Base-by-base conservation (phyloP, 2,329 filamentous ascomycete genomes). In the Biscogniauxia marginata region DNA sequence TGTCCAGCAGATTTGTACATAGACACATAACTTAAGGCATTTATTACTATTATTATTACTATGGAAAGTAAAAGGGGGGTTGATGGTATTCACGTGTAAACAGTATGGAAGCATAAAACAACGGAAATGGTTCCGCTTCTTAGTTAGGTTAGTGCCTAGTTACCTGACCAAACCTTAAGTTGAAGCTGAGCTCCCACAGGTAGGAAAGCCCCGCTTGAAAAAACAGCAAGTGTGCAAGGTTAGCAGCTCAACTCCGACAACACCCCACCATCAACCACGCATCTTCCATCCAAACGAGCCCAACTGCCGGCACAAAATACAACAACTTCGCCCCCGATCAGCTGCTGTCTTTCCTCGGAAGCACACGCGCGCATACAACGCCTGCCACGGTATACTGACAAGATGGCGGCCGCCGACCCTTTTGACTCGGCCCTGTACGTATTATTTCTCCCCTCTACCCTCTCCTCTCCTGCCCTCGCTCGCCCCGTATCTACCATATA, bases 361-460 rank as follows among this genome's bases (percentile, higher is more conserved):
- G n/a, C n/a, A n/a, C n/a, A n/a, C n/a, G n/a, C n/a, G n/a, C n/a
- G n/a, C 43, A 45, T 45, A n/a, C 43, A 7, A 51, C 39, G n/a
- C n/a, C 34, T 5, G 21, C 46, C 21, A 18, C 23, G n/a, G 23
- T 6, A 47, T 19, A n/a, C 54, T 7, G 11, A 53, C 63, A 65
- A 48, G 22, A 82, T 82, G 79, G 74, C 79, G 61, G 73, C 80
- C 67, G 79, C 79, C 67, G 87, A 89, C 67, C 86, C 86, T 7
- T 89, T 88, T 69, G 89, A 92, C 74, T 89, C 87, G 70, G 88
- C 88, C 55, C 84, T 91, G 88, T 91, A 81, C 74, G 86, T 66
- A 51, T 44, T 19, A n/a, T n/a, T 49, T 22, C 43, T 45, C 53
- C 49, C 39, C 48, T 46, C 13, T 9, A 39, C 19, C 18, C 22